Evolutionary conservation across 805 yeast genomes (phyloP).

Genomic region (Pichia insulana): DNA sequence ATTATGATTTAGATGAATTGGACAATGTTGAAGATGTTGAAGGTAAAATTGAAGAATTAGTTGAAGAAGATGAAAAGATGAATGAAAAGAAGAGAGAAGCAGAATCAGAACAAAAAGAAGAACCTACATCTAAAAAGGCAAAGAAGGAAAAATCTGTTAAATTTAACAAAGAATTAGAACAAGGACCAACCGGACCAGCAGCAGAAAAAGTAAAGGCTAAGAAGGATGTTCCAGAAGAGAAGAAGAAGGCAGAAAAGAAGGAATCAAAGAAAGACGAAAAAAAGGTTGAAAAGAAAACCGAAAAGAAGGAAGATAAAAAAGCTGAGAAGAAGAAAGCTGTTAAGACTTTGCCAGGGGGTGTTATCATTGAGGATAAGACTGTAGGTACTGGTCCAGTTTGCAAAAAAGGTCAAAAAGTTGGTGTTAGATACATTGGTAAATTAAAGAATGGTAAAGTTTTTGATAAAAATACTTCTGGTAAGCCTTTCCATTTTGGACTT

Average conservation of each 20-base stretch:
- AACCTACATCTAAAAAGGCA: constrained; percentile 30
- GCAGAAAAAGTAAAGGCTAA: constrained; percentile 22
- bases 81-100: constrained; percentile 29
- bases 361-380: constrained; percentile 85
- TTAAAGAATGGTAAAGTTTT: constrained; percentile 92
- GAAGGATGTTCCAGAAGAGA: constrained; percentile 14
- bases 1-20: constrained; percentile 49
- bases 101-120: constrained; percentile 20
- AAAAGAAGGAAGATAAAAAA: constrained; percentile 36
- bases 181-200: constrained; percentile 65
- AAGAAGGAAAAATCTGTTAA: constrained; percentile 65
- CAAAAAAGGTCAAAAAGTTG: constrained; percentile 82
- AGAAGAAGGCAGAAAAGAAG: constrained; percentile 23
- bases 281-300: constrained; percentile 18
- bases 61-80: constrained; percentile 46
- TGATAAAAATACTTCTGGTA: constrained; percentile 95
- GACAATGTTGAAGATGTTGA: constrained; percentile 66
- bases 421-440: constrained; percentile 97
- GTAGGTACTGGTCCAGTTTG: constrained; percentile 83
- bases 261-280: constrained; percentile 17
- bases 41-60: constrained; percentile 64
- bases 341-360: constrained; percentile 86
- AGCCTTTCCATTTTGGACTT: constrained; percentile 83
- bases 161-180: constrained; percentile 85
- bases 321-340: constrained; percentile 32